A percentile compares a stretch with the other conserved stretches of the same genome.
These are phyloP conservation scores for Mycena galericulata DNA, from an alignment of 768 basidiomycete genomes.

Conservation along the genomic window DNA sequence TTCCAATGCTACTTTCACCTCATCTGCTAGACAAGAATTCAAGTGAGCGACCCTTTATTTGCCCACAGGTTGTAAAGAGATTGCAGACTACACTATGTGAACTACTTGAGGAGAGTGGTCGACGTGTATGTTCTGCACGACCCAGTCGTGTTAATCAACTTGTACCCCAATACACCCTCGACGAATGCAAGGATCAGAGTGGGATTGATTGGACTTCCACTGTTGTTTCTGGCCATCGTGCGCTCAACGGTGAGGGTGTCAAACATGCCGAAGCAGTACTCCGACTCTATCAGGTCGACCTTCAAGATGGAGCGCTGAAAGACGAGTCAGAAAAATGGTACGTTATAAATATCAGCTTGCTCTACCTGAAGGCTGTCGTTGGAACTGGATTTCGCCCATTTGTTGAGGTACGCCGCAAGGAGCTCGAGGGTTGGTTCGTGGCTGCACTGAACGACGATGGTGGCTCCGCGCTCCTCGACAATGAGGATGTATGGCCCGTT, in stretches of 20 bases:
- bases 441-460: slow-evolving; percentile 50
- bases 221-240: slow-evolving; percentile 31
- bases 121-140: slow-evolving; percentile 46
- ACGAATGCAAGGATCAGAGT: slow-evolving; percentile 51
- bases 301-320: slow-evolving; percentile 47
- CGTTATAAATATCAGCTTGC: no score
- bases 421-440: slow-evolving; percentile 53
- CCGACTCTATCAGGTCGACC: slow-evolving; percentile 49
- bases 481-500: slow-evolving; percentile 48
- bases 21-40: no score
- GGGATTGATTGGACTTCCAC: slow-evolving; percentile 44
- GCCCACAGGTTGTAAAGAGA: no score
- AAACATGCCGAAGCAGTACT: slow-evolving; percentile 47
- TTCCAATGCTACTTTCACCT: no score
- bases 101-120: slow-evolving; percentile 39
- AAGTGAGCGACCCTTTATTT: no score
- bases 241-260: slow-evolving; percentile 51
- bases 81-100: neutral
- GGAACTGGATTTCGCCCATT: slow-evolving; percentile 48
- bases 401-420: slow-evolving; percentile 50
- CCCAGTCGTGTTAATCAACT: slow-evolving; percentile 48
- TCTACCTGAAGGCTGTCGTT: slow-evolving; percentile 46
- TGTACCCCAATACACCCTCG: slow-evolving; percentile 53
- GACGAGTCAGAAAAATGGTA: neutral
- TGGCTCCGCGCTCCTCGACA: slow-evolving; percentile 43